Percentiles rank a stretch among this genome's conserved stretches.
Conservation (phyloP, 176 grass and related monocot genomes). For the Neostapfia colusana region DNA sequence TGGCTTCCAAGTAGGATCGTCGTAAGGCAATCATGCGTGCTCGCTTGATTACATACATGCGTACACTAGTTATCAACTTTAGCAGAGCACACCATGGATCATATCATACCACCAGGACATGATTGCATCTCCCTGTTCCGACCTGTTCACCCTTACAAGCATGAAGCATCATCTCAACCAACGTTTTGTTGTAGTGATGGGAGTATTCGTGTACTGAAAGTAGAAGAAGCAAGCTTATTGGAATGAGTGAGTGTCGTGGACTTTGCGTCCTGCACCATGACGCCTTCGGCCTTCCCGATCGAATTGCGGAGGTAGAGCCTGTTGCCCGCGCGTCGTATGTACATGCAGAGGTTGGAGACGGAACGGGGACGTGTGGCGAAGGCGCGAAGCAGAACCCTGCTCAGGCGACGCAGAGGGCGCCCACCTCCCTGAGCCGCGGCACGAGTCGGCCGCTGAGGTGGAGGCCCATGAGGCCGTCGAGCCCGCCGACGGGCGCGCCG, state of each 20-base stretch:
- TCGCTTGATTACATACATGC: background rate
- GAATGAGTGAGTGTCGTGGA: background rate
- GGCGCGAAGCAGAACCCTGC: too few relatives aligned
- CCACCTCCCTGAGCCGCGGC: slow-evolving; percentile 44
- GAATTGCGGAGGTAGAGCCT: background rate
- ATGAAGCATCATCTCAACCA: too few relatives aligned
- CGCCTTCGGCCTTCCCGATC: too few relatives aligned
- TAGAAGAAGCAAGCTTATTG: slow-evolving; percentile 24
- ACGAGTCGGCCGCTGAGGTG: slow-evolving; percentile 73
- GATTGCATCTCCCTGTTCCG: too few relatives aligned
- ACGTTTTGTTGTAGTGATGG: too few relatives aligned
- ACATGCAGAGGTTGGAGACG: background rate
- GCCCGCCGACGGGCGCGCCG: slow-evolving; percentile 67
- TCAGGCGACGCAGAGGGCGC: slow-evolving; percentile 37
- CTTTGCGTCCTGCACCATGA: background rate
- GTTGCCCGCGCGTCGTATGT: slow-evolving; percentile 6
- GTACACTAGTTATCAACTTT: background rate
- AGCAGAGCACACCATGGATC: background rate
- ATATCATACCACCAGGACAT: background rate
- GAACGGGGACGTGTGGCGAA: background rate
- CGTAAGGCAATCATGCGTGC: slow-evolving; percentile 36
- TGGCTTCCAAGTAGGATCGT: slow-evolving; percentile 35
- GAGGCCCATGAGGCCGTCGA: slow-evolving; percentile 87
- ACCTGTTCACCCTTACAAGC: slow-evolving; percentile 12
- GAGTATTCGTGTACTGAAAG: too few relatives aligned